Conservation (phyloP, 2,329 filamentous ascomycete genomes). For the Colletotrichum theobromicola region DNA sequence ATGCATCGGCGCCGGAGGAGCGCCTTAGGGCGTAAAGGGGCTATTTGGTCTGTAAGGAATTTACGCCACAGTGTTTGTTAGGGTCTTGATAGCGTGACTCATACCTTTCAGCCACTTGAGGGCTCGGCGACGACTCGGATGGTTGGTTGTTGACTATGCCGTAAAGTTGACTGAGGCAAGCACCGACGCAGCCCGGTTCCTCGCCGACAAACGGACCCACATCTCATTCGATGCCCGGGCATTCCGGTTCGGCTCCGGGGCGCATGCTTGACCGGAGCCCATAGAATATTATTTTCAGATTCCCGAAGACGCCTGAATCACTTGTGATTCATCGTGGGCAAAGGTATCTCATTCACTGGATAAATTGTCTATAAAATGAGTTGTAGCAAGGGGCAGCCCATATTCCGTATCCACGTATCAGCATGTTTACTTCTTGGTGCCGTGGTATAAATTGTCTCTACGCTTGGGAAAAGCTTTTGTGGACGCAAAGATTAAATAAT, state of each 20-base stretch:
- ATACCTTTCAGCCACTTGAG: background rate
- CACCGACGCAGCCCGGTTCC: background rate
- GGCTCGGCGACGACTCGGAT: background rate
- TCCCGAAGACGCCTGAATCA: no score
- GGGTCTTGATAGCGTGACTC: background rate
- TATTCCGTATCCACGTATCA: no score
- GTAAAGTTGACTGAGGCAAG: background rate
- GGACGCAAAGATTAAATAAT: no score
- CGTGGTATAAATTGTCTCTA: no score
- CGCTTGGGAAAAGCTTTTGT: no score
- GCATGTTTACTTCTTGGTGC: no score
- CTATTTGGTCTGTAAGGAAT: accelerated
- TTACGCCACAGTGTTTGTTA: background rate
- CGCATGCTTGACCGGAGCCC: background rate
- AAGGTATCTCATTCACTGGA: no score
- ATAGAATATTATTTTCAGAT: no score
- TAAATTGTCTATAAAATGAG: no score
- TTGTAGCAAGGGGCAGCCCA: no score
- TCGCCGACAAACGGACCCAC: background rate
- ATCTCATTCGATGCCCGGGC: background rate
- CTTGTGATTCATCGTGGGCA: no score
- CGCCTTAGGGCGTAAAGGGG: background rate
- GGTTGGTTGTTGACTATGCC: background rate
- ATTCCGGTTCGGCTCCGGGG: background rate
- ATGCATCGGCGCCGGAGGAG: background rate